A percentile compares a stretch with the other conserved stretches of the same genome.
Evolutionary conservation across 148 eudicot genomes (phyloP).

Genomic region (Rhododendron henanense): DNA sequence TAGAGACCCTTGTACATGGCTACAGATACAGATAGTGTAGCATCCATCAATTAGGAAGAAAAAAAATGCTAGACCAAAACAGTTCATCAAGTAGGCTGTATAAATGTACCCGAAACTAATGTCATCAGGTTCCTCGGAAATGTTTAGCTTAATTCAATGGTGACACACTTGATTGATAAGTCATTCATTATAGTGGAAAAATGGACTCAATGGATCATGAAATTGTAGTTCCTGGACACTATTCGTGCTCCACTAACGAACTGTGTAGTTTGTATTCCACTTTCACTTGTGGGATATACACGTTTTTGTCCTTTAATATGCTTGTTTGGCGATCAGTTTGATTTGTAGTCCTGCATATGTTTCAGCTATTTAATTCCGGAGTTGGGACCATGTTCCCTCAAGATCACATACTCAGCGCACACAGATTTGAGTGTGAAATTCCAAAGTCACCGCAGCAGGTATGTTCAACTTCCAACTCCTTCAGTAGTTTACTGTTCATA

Average conservation of each 20-base stretch:
- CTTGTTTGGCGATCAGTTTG: background rate
- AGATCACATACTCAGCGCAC: conserved; percentile 92
- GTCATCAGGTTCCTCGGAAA: background rate
- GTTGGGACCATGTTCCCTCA: conserved; percentile 73
- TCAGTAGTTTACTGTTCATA: background rate
- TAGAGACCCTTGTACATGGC: background rate
- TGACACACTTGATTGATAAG: background rate
- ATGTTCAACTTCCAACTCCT: conserved; percentile 7
- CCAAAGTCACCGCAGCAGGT: conserved; percentile 98
- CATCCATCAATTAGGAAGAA: background rate
- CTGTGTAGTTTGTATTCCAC: background rate
- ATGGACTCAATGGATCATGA: background rate
- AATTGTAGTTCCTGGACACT: background rate
- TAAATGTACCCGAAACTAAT: background rate
- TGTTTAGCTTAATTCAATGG: background rate
- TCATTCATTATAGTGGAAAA: background rate
- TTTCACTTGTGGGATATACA: background rate
- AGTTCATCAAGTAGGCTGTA: conserved; percentile 1
- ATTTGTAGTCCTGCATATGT: background rate
- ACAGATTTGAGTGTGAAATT: conserved; percentile 93
- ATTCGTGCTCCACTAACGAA: background rate
- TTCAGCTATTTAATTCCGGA: conserved; percentile 87
- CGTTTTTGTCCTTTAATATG: background rate
- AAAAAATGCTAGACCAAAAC: background rate
- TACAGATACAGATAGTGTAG: background rate